Percentiles rank a stretch among this genome's conserved stretches.
Conservation (phyloP, 192 early-diverging fungal species). For the Chytriomyces confervae region DNA sequence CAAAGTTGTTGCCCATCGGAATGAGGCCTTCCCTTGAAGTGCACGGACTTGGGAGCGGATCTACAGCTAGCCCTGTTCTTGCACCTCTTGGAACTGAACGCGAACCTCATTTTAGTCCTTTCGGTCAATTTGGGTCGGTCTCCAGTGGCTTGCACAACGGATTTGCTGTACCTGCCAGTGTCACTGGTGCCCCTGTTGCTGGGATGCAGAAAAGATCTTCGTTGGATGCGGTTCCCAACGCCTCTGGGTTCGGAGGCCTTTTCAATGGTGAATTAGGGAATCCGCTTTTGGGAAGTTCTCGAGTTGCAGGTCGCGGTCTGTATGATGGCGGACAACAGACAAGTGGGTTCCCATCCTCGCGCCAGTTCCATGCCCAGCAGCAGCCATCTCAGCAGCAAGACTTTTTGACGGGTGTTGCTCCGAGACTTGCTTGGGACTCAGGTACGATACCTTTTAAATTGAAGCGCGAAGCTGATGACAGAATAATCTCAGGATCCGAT, state of each 20-base stretch:
- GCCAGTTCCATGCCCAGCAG: neutral
- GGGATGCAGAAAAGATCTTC: neutral
- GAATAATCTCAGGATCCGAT: neutral
- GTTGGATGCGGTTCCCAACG: neutral
- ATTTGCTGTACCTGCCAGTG: neutral
- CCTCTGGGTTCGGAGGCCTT: neutral
- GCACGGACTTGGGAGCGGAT: neutral
- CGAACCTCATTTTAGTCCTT: neutral
- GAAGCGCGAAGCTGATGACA: neutral
- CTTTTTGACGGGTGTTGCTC: neutral
- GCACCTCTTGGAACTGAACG: neutral
- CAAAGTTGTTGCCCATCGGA: neutral
- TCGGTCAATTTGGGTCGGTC: neutral
- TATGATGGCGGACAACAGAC: no score
- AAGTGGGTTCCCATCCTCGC: no score
- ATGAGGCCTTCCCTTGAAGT: neutral
- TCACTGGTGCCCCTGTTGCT: neutral
- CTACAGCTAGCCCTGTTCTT: neutral
- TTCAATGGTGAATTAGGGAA: neutral
- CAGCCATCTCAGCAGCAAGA: neutral
- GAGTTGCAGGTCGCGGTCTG: no score
- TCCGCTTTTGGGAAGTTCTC: no score
- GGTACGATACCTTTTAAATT: neutral
- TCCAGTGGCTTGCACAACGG: no score
- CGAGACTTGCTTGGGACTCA: slow-evolving; percentile 5